These are phyloP conservation scores for Sugiyamaella pinicola DNA, from an alignment of 1,139 yeast genomes.

Conservation along the genomic window DNA sequence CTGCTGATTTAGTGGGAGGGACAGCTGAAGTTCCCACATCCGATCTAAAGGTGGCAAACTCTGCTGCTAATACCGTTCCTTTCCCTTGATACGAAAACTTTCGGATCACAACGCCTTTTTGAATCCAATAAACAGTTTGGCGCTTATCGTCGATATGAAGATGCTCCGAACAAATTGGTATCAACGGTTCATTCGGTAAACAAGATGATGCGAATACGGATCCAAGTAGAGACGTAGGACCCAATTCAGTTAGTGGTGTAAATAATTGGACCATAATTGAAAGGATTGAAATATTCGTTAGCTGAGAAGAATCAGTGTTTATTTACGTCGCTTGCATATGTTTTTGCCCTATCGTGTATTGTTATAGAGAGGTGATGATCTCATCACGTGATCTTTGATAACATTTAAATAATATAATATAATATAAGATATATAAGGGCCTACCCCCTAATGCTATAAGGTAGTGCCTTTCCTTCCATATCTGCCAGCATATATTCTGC, in stretches of 20 bases:
- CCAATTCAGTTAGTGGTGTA: constrained; percentile 2
- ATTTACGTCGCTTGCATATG: no score
- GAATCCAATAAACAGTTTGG: constrained; percentile 47
- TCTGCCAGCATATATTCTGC: constrained; percentile 43
- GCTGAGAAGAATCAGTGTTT: no score
- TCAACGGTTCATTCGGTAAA: neutral
- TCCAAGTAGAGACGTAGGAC: constrained; percentile 5
- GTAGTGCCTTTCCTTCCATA: constrained; percentile 16
- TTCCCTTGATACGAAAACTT: constrained; percentile 52
- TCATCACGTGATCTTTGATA: no score
- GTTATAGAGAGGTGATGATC: no score
- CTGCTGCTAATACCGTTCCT: constrained; percentile 51
- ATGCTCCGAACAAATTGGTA: constrained; percentile 11
- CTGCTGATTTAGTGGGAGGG: constrained; percentile 30
- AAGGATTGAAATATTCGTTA: no score
- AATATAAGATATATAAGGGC: neutral
- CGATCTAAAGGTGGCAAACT: constrained; percentile 49
- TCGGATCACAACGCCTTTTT: constrained; percentile 54
- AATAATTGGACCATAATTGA: constrained; percentile 9
- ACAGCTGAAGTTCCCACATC: no score
- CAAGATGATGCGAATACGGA: neutral
- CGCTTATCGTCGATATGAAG: constrained; percentile 9
- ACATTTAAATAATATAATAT: no score
- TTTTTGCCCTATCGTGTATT: no score
- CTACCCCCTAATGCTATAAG: constrained; percentile 8